A percentile compares a stretch with the other conserved stretches of the same genome.
These are phyloP conservation scores for Cylindrotheca fusiformis DNA, from an alignment of 108 stramenopile species.

Conservation along the genomic window DNA sequence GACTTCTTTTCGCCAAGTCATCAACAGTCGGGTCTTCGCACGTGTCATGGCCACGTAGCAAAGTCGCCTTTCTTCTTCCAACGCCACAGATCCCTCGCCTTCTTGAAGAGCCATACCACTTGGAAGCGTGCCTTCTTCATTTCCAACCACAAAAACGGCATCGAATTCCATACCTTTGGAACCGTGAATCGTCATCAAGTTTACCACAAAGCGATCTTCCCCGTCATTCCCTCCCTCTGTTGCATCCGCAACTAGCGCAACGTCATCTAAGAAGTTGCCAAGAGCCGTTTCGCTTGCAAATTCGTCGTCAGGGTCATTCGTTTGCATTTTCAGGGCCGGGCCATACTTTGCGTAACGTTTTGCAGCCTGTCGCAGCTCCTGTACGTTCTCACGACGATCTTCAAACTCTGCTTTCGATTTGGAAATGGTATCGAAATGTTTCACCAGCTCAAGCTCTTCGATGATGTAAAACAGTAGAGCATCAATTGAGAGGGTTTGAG, in stretches of 20 bases:
- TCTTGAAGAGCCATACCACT: constrained; percentile 28
- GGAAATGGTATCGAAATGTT: constrained; percentile 70
- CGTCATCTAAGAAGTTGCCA: constrained; percentile 72
- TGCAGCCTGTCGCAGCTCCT: constrained; percentile 64
- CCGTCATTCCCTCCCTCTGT: constrained; percentile 19
- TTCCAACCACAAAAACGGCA: constrained; percentile 83
- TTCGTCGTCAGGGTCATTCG: constrained; percentile 11
- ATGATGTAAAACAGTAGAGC: constrained; percentile 48
- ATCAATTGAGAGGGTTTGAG: constrained; percentile 34
- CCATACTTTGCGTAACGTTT: constrained; percentile 55
- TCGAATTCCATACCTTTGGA: constrained; percentile 93
- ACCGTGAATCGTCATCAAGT: constrained; percentile 89
- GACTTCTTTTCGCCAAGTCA: constrained; percentile 81
- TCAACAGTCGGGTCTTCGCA: constrained; percentile 76
- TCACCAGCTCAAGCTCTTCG: constrained; percentile 48
- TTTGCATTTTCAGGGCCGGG: constrained; percentile 26
- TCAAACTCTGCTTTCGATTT: constrained; percentile 66
- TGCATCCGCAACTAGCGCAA: constrained; percentile 65
- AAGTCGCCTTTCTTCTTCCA: constrained; percentile 85
- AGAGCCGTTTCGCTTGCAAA: constrained; percentile 43
- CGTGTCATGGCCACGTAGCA: constrained; percentile 95
- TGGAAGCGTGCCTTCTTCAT: constrained; percentile 87
- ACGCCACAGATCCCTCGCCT: constrained; percentile 60
- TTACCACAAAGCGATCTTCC: constrained; percentile 50
- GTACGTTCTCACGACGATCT: constrained; percentile 65